Conservation (phyloP, 805 yeast species). For the Saccharomycopsis babjevae region DNA sequence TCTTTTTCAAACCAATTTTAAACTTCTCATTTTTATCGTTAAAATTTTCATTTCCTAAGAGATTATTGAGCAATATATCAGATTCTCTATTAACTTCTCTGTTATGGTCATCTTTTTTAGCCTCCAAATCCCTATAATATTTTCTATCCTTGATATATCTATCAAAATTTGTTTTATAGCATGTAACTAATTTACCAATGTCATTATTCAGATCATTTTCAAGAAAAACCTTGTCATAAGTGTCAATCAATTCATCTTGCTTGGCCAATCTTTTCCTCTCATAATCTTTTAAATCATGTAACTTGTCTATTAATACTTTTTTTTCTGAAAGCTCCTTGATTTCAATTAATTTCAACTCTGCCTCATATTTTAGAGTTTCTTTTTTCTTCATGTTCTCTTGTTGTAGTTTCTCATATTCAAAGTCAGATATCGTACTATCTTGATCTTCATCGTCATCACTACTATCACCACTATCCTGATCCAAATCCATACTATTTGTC, state of each 20-base stretch:
- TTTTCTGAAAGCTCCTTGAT: conserved; percentile 17
- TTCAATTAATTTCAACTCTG: neutral
- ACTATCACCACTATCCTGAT: conserved; percentile 20
- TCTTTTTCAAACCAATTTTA: neutral
- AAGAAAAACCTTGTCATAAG: conserved; percentile 7
- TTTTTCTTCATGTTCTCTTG: conserved; percentile 20
- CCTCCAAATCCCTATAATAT: conserved; percentile 9
- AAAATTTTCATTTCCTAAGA: neutral
- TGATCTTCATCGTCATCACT: conserved; percentile 24
- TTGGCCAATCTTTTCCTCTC: conserved; percentile 28
- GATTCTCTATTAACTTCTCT: conserved; percentile 4
- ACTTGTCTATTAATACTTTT: conserved; percentile 20
- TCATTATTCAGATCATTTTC: conserved; percentile 8
- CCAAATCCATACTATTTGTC: conserved; percentile 21
- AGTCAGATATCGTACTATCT: conserved; percentile 22
- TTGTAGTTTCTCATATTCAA: conserved; percentile 24
- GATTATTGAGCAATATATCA: neutral
- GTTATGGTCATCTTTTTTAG: conserved; percentile 3
- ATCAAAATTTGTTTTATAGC: neutral
- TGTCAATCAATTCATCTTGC: neutral
- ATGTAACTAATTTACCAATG: neutral
- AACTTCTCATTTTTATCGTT: neutral
- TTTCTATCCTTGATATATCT: neutral
- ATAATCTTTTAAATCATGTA: conserved; percentile 25
- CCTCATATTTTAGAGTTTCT: conserved; percentile 12